These are phyloP conservation scores for Ceratobasidium sp. DNA, from an alignment of 1,284 basidiomycete species.

Conservation along the genomic window DNA sequence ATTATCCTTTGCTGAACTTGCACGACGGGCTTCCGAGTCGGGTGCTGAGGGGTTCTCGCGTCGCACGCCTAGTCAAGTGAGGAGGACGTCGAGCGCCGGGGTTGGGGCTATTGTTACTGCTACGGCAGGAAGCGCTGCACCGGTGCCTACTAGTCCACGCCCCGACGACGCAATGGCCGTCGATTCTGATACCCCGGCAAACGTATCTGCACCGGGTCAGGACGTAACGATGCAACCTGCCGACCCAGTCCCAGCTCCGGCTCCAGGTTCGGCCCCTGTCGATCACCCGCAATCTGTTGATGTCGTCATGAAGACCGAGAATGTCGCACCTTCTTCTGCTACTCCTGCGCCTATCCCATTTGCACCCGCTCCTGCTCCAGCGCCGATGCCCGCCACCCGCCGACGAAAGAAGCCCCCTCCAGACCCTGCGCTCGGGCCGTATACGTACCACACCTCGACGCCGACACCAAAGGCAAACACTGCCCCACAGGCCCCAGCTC, in stretches of 20 bases:
- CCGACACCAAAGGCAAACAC: not conserved
- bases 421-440: slow-evolving; percentile 32
- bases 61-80: not conserved
- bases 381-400: not conserved
- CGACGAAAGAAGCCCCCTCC: slow-evolving; percentile 23
- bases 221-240: slow-evolving; percentile 8
- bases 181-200: not conserved
- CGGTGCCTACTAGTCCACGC: not conserved
- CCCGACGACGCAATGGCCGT: slow-evolving; percentile 8
- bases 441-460: not conserved
- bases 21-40: slow-evolving; percentile 17
- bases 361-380: slow-evolving; percentile 1
- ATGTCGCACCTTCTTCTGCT: not conserved
- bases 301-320: slow-evolving; percentile 10
- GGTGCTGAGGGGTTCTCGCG: not conserved
- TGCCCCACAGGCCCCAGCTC: not conserved
- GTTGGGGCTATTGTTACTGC: not conserved
- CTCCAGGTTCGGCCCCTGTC: not conserved
- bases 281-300: not conserved
- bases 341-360: not conserved
- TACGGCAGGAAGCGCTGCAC: not conserved
- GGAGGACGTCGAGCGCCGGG: not conserved
- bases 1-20: slow-evolving; percentile 33
- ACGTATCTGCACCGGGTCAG: not conserved
- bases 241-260: not conserved